Percentiles rank a stretch among this genome's conserved stretches.
phyloP scores from a whole-genome alignment of 2,329 filamentous ascomycete genomes.

The Furcasterigmium sp. region DNA sequence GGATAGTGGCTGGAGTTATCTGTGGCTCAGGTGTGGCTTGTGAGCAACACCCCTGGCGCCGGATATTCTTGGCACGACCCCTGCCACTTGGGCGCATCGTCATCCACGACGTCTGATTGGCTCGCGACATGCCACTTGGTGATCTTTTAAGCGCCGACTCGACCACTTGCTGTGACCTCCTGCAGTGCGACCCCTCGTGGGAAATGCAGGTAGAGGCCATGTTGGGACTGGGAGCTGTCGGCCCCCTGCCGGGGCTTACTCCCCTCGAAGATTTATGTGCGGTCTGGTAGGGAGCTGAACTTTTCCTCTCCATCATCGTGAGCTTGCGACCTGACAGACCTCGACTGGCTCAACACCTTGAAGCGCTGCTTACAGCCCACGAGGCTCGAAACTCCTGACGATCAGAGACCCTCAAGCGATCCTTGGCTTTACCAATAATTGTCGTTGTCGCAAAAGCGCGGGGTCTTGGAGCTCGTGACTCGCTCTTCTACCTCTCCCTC shows the following conservation, averaged over 20 bases:
- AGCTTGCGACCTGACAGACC: not conserved
- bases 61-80: no score
- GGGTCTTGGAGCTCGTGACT: not conserved
- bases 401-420: no score
- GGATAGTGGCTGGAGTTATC: no score
- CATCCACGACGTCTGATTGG: slow-evolving; percentile 6
- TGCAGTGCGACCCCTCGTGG: slow-evolving; percentile 8
- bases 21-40: no score
- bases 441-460: not conserved
- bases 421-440: no score
- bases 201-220: slow-evolving; percentile 9
- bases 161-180: slow-evolving; percentile 12
- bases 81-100: not conserved
- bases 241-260: not conserved
- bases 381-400: no score
- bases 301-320: not conserved
- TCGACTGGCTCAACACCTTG: not conserved
- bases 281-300: not conserved
- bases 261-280: not conserved
- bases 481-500: not conserved
- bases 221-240: not conserved
- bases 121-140: slow-evolving; percentile 1
- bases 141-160: slow-evolving; percentile 12
- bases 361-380: no score
- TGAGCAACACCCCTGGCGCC: no score